phyloP scores from a whole-genome alignment of 768 basidiomycete species.

The Kwoniella heveanensis region DNA sequence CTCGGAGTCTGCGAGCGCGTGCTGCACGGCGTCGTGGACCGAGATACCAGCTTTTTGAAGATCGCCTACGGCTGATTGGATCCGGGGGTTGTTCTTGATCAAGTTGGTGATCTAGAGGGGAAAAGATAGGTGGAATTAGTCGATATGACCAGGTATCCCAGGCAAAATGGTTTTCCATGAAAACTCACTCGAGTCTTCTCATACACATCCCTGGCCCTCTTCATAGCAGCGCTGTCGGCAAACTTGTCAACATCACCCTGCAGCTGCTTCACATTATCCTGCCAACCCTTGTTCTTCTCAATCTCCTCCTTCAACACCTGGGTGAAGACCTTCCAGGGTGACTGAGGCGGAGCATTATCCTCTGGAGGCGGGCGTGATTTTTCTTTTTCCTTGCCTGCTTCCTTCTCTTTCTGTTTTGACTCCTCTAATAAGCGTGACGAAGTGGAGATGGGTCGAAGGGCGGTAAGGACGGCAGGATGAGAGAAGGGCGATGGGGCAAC shows the following conservation, averaged over 20 bases:
- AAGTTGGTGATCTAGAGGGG: slow-evolving; percentile 89
- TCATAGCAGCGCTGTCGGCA: slow-evolving; percentile 96
- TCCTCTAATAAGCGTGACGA: slow-evolving; percentile 24
- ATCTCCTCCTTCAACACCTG: slow-evolving; percentile 91
- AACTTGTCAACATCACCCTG: slow-evolving; percentile 97
- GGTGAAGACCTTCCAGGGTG: slow-evolving; percentile 94
- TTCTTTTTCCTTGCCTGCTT: slow-evolving; percentile 12
- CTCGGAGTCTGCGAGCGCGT: slow-evolving; percentile 89
- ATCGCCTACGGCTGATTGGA: slow-evolving; percentile 91
- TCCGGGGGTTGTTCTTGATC: slow-evolving; percentile 90
- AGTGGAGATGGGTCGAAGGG: slow-evolving; percentile 24
- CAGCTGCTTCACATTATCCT: slow-evolving; percentile 95
- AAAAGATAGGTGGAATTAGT: too few relatives aligned
- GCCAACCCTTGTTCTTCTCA: slow-evolving; percentile 87
- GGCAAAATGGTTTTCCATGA: too few relatives aligned
- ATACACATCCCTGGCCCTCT: slow-evolving; percentile 83
- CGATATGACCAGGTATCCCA: too few relatives aligned
- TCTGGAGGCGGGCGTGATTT: slow-evolving; percentile 20
- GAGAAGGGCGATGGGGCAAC: slow-evolving; percentile 3
- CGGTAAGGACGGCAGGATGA: slow-evolving; percentile 6
- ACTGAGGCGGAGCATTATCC: slow-evolving; percentile 59
- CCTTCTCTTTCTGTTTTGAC: slow-evolving; percentile 16
- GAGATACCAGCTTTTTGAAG: slow-evolving; percentile 73
- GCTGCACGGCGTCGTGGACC: slow-evolving; percentile 81
- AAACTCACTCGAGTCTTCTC: slow-evolving; percentile 82